These are phyloP conservation scores for Lenzites betulinus DNA, from an alignment of 768 basidiomycete species.

Conservation along the genomic window DNA sequence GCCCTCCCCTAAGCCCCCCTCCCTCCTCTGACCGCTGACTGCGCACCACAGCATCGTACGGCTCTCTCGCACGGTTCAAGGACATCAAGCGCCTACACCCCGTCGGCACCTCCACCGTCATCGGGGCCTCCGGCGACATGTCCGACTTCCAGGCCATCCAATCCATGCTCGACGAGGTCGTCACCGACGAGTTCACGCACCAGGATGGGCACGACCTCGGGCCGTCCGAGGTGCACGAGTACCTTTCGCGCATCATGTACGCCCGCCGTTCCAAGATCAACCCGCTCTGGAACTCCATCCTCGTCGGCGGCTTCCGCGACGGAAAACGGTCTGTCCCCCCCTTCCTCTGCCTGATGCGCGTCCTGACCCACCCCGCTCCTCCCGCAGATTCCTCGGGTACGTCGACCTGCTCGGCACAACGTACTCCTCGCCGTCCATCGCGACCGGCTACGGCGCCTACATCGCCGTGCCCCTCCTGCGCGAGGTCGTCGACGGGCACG, in stretches of 20 bases:
- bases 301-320: constrained; percentile 91
- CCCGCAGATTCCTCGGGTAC: constrained; percentile 83
- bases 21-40: background rate
- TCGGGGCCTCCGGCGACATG: constrained; percentile 96
- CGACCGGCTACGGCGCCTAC: constrained; percentile 92
- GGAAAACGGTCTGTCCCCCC: constrained; percentile 63
- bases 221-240: constrained; percentile 90
- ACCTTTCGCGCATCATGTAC: constrained; percentile 90
- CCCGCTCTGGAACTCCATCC: constrained; percentile 92
- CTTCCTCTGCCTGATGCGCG: background rate
- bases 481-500: constrained; percentile 83
- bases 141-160: constrained; percentile 96
- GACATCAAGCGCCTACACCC: constrained; percentile 87
- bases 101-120: constrained; percentile 80
- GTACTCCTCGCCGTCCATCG: constrained; percentile 89
- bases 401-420: constrained; percentile 98
- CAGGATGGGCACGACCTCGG: constrained; percentile 85
- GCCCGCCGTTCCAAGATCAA: constrained; percentile 82
- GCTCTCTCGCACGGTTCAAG: constrained; percentile 96
- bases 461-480: constrained; percentile 93
- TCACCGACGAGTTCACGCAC: constrained; percentile 76
- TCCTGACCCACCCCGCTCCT: background rate
- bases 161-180: constrained; percentile 71
- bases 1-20: constrained; percentile 26
- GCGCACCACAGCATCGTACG: constrained; percentile 78